A percentile compares a stretch with the other conserved stretches of the same genome.
These are phyloP conservation scores for Trichoderma sp. DNA, from an alignment of 2,329 filamentous ascomycete genomes.

Conservation along the genomic window DNA sequence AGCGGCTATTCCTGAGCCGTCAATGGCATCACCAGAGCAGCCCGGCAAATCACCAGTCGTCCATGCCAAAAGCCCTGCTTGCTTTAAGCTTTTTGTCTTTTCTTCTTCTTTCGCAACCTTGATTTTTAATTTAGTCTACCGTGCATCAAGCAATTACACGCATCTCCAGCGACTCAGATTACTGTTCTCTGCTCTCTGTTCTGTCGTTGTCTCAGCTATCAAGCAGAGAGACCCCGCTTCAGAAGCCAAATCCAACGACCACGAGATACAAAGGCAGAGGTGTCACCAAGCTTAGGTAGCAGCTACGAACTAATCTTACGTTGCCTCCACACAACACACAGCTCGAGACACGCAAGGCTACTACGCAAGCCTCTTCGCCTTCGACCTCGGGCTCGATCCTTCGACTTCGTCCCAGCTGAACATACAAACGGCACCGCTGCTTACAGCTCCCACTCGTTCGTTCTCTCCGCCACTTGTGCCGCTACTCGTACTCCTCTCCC, in stretches of 20 bases:
- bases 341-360: slow-evolving; percentile 12
- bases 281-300: slow-evolving; percentile 5
- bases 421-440: background rate
- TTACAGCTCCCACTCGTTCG: background rate
- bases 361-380: slow-evolving; percentile 7
- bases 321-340: slow-evolving; percentile 7
- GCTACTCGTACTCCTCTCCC: background rate
- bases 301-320: background rate
- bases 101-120: background rate
- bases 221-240: background rate
- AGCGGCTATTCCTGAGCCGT: slow-evolving; percentile 7
- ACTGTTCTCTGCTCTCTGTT: background rate
- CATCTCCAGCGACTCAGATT: background rate
- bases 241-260: background rate
- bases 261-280: slow-evolving; percentile 2
- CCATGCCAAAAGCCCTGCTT: background rate
- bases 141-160: background rate
- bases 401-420: background rate
- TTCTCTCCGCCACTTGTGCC: background rate
- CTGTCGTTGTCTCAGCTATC: background rate
- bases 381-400: background rate
- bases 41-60: slow-evolving; percentile 3
- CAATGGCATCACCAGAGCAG: slow-evolving; percentile 11
- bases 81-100: background rate
- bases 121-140: background rate